A percentile compares a stretch with the other conserved stretches of the same genome.
Conservation (phyloP, 1,284 basidiomycete genomes). For the Puccinia brachypodii region DNA sequence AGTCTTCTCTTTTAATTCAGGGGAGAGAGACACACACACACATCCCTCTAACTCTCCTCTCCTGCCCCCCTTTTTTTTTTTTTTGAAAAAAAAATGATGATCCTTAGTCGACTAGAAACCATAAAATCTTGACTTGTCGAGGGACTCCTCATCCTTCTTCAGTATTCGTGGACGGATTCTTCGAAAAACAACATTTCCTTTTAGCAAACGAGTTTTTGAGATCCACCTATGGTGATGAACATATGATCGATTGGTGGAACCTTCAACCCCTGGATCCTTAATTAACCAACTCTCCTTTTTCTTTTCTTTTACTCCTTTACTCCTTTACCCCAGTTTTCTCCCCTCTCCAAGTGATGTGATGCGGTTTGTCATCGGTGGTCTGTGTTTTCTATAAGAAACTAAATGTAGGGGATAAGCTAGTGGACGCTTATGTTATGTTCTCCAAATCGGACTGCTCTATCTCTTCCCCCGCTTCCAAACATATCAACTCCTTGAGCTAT, state of each 20-base stretch:
- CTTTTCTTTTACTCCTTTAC: neutral
- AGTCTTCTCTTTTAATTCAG: neutral
- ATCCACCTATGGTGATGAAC: neutral
- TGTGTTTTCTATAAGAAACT: no score
- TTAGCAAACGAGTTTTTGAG: constrained; percentile 20
- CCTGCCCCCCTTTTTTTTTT: neutral
- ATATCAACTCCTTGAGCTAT: neutral
- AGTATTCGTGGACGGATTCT: constrained; percentile 4
- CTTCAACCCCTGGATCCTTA: constrained; percentile 7
- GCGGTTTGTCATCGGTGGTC: no score
- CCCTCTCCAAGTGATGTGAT: no score
- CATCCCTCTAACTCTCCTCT: neutral
- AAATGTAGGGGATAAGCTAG: no score
- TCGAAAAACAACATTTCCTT: neutral
- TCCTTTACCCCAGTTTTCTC: neutral
- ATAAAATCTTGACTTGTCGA: constrained; percentile 7
- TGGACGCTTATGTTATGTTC: no score
- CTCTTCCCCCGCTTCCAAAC: neutral
- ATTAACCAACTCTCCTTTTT: neutral
- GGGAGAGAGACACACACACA: neutral
- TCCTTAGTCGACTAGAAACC: neutral
- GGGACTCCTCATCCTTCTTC: neutral
- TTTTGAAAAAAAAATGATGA: neutral
- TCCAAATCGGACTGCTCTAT: no score
- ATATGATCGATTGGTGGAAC: constrained; percentile 38